Percentiles rank a stretch among this genome's conserved stretches.
phyloP scores from a whole-genome alignment of 2,329 filamentous ascomycete species.

The Chrysoporthe austroafricana region DNA sequence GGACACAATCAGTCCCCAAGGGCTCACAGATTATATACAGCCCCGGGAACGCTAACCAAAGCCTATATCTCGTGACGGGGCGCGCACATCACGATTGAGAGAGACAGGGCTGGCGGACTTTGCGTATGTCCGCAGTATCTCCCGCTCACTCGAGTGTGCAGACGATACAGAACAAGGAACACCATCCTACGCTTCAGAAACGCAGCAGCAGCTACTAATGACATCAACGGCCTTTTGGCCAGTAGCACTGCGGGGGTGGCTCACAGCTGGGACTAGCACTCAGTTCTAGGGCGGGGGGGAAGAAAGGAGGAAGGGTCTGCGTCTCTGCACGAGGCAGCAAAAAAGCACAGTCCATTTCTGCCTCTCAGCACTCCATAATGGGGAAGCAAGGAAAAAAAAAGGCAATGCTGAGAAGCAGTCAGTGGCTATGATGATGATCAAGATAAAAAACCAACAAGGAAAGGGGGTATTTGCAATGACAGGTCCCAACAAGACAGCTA shows the following conservation, averaged over 20 bases:
- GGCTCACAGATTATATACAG: no score
- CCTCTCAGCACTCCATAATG: neutral
- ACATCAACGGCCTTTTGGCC: neutral
- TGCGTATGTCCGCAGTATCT: constrained; percentile 1
- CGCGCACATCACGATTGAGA: neutral
- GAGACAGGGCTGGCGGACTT: neutral
- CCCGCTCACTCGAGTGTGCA: neutral
- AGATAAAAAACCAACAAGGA: neutral
- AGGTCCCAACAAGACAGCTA: constrained; percentile 11
- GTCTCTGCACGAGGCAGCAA: neutral
- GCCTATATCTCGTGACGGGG: no score
- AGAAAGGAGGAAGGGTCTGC: neutral
- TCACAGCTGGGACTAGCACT: no score
- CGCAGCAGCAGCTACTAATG: neutral
- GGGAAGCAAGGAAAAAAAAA: neutral
- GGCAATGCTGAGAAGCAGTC: constrained; percentile 4
- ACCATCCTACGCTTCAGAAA: neutral
- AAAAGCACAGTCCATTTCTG: neutral
- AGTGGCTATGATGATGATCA: constrained; percentile 1
- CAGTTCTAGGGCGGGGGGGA: no score
- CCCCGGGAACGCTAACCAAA: no score
- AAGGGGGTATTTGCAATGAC: constrained; percentile 20
- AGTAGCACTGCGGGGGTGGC: no score
- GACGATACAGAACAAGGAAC: neutral
- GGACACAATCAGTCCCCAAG: no score